Conservation (phyloP, 2,329 filamentous ascomycete species). For the Aquanectria penicillioides region DNA sequence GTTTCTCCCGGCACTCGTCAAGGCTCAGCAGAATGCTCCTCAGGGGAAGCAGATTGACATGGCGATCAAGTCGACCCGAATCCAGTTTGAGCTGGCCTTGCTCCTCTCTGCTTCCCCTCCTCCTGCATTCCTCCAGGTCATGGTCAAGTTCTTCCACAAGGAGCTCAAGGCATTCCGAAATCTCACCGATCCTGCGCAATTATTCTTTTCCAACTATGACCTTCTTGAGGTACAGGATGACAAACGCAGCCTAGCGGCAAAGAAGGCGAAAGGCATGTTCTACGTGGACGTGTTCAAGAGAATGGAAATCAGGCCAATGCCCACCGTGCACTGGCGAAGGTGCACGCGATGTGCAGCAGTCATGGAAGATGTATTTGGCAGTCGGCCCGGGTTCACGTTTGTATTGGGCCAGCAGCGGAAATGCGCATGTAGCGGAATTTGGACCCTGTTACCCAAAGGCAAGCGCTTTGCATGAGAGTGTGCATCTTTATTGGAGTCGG, state of each 20-base stretch:
- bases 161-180: conserved; percentile 68
- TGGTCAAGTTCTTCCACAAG: conserved; percentile 72
- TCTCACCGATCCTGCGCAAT: conserved; percentile 70
- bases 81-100: conserved; percentile 62
- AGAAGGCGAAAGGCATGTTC: conserved; percentile 46
- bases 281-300: conserved; percentile 68
- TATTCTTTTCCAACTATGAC: conserved; percentile 79
- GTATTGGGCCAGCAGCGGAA: conserved; percentile 64
- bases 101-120: conserved; percentile 60
- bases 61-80: conserved; percentile 57
- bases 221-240: conserved; percentile 75
- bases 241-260: conserved; percentile 54
- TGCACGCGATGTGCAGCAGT: conserved; percentile 69
- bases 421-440: conserved; percentile 65
- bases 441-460: conserved; percentile 56
- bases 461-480: conserved; percentile 31
- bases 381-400: conserved; percentile 62
- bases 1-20: conserved; percentile 56
- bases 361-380: conserved; percentile 68
- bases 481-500: conserved; percentile 2
- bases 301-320: conserved; percentile 57
- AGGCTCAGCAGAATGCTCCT: conserved; percentile 57
- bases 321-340: conserved; percentile 47
- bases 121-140: conserved; percentile 61
- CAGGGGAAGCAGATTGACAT: conserved; percentile 56